Percentiles rank a stretch among this genome's conserved stretches.
Evolutionary conservation across 176 grass and related monocot genomes (phyloP).

Genomic region (Sorghum bicolor): Sorghum_bicolor_NCBIv3 NC_012872.2:53513001-53513500

Average conservation of each 20-base stretch:
- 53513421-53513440: neutral
- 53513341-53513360: neutral
- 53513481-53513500: neutral
- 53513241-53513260: conserved; percentile 72
- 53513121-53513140: neutral
- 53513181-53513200: conserved; percentile 85
- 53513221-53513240: conserved; percentile 80
- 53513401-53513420: neutral
- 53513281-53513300: conserved; percentile 22
- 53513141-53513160: neutral
- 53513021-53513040: neutral
- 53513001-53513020: neutral
- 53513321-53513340: neutral
- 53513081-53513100: conserved; percentile 6
- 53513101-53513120: conserved; percentile 1
- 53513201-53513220: conserved; percentile 85
- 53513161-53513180: conserved; percentile 32
- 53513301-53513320: neutral
- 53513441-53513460: conserved; percentile 8
- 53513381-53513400: conserved; percentile 25
- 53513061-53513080: conserved; percentile 12
- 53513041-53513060: conserved; percentile 13
- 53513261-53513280: conserved; percentile 81
- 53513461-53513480: neutral
- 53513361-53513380: neutral